Conservation (phyloP, 2,329 filamentous ascomycete genomes). For the Onygenales sp. region DNA sequence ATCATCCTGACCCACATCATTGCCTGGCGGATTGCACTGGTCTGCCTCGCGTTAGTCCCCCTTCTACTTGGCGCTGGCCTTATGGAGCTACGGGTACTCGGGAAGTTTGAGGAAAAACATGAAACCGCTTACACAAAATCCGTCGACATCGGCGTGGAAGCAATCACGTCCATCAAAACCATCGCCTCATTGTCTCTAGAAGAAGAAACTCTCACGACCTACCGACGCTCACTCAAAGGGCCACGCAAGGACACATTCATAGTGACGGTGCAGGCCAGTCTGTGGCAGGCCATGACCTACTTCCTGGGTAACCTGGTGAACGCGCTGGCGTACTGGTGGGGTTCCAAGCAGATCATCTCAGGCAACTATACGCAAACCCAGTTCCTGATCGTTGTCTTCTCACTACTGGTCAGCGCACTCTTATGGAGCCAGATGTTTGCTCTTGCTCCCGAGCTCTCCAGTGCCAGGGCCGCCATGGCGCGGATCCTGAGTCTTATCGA, state of each 20-base stretch:
- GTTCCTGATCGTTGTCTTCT: slow-evolving; percentile 64
- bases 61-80: slow-evolving; percentile 59
- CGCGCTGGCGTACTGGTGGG: slow-evolving; percentile 73
- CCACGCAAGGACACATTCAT: slow-evolving; percentile 41
- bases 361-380: slow-evolving; percentile 56
- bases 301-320: slow-evolving; percentile 56
- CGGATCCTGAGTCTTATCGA: slow-evolving; percentile 42
- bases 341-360: slow-evolving; percentile 57
- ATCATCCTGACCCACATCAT: slow-evolving; percentile 62
- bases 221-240: slow-evolving; percentile 34
- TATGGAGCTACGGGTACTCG: slow-evolving; percentile 55
- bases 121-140: slow-evolving; percentile 42
- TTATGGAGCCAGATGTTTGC: slow-evolving; percentile 67
- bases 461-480: slow-evolving; percentile 52
- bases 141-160: slow-evolving; percentile 43
- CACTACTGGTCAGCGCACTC: slow-evolving; percentile 63
- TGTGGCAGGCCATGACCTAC: slow-evolving; percentile 38
- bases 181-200: slow-evolving; percentile 45
- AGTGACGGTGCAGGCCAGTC: slow-evolving; percentile 38
- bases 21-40: slow-evolving; percentile 67
- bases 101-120: slow-evolving; percentile 48
- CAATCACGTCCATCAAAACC: slow-evolving; percentile 43
- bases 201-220: slow-evolving; percentile 38
- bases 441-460: slow-evolving; percentile 62
- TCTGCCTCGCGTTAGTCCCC: slow-evolving; percentile 60